A percentile compares a stretch with the other conserved stretches of the same genome.
These are phyloP conservation scores for Phytophthora pluvialis DNA, from an alignment of 352 stramenopile genomes.

Conservation along the genomic window DNA sequence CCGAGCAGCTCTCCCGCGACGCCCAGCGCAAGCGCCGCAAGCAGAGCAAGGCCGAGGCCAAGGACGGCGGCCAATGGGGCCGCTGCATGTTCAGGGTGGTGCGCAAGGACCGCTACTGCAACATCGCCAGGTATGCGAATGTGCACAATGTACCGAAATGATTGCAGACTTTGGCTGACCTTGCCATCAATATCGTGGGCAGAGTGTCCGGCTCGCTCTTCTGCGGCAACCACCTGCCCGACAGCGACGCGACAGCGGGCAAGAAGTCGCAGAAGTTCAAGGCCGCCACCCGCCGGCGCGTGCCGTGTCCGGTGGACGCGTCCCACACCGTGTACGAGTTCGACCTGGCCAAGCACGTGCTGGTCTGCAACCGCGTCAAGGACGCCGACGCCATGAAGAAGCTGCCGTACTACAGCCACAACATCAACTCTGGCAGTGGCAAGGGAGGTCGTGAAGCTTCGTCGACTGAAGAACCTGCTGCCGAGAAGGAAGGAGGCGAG, in stretches of 20 bases:
- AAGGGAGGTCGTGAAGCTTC: background rate
- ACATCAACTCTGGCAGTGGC: slow-evolving; percentile 74
- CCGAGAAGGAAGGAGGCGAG: slow-evolving; percentile 6
- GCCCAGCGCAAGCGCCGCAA: slow-evolving; percentile 67
- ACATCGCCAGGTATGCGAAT: slow-evolving; percentile 63
- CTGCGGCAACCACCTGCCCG: slow-evolving; percentile 80
- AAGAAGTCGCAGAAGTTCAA: slow-evolving; percentile 80
- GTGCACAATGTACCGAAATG: slow-evolving; percentile 21
- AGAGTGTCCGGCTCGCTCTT: slow-evolving; percentile 67
- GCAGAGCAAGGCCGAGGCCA: slow-evolving; percentile 56
- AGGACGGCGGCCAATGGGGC: slow-evolving; percentile 64
- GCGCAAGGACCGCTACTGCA: slow-evolving; percentile 86
- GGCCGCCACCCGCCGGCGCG: slow-evolving; percentile 49
- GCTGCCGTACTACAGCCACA: slow-evolving; percentile 75
- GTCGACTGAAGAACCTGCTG: slow-evolving; percentile 8
- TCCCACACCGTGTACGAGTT: slow-evolving; percentile 81
- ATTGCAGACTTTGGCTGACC: slow-evolving; percentile 30
- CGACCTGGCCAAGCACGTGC: slow-evolving; percentile 80
- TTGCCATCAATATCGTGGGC: no score
- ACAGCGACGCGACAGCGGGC: slow-evolving; percentile 38
- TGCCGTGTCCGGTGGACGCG: slow-evolving; percentile 77
- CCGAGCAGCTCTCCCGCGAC: slow-evolving; percentile 40
- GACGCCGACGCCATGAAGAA: slow-evolving; percentile 61
- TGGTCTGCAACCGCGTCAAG: slow-evolving; percentile 83
- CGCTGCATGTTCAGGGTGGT: slow-evolving; percentile 83